Evolutionary conservation across 2,329 filamentous ascomycete genomes (phyloP).

Genomic region (Colletotrichum ledebouriae): DNA sequence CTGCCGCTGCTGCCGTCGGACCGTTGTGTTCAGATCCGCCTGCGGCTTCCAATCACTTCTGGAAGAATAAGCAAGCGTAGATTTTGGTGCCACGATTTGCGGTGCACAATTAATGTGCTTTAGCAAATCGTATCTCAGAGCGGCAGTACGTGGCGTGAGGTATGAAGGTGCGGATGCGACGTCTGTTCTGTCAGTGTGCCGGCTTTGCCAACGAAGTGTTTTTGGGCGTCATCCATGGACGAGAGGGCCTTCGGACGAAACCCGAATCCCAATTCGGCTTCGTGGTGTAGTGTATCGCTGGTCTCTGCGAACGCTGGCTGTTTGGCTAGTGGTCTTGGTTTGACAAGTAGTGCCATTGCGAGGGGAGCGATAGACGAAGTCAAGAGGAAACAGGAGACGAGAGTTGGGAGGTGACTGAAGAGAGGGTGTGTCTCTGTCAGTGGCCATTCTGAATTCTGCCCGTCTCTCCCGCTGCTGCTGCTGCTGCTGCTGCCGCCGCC

Average conservation of each 20-base stretch:
- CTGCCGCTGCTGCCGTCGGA: conserved; percentile 26
- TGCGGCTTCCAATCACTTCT: conserved; percentile 34
- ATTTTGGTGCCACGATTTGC: conserved; percentile 14
- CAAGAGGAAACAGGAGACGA: not conserved
- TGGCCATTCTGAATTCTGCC: conserved; percentile 21
- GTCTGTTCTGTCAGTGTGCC: conserved; percentile 29
- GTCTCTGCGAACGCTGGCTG: conserved; percentile 19
- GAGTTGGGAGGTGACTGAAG: not conserved
- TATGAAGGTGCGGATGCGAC: conserved; percentile 1
- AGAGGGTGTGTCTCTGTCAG: not conserved
- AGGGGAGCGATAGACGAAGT: not conserved
- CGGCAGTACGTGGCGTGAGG: conserved; percentile 10
- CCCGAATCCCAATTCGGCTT: not conserved
- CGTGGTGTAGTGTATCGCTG: not conserved
- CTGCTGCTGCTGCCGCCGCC: not conserved
- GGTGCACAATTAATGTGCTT: conserved; percentile 14
- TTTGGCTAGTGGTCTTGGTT: conserved; percentile 16
- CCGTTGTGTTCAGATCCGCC: conserved; percentile 21
- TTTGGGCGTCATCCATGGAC: conserved; percentile 20
- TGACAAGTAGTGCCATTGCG: not conserved
- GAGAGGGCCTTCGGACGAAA: conserved; percentile 30
- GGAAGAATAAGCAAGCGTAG: conserved; percentile 28
- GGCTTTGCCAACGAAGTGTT: conserved; percentile 12
- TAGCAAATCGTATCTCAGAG: conserved; percentile 15
- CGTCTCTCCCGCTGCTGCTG: conserved; percentile 8